Percentiles rank a stretch among this genome's conserved stretches.
phyloP scores from a whole-genome alignment of 495 filamentous ascomycete genomes.

The Hyaloscypha variabilis region DNA sequence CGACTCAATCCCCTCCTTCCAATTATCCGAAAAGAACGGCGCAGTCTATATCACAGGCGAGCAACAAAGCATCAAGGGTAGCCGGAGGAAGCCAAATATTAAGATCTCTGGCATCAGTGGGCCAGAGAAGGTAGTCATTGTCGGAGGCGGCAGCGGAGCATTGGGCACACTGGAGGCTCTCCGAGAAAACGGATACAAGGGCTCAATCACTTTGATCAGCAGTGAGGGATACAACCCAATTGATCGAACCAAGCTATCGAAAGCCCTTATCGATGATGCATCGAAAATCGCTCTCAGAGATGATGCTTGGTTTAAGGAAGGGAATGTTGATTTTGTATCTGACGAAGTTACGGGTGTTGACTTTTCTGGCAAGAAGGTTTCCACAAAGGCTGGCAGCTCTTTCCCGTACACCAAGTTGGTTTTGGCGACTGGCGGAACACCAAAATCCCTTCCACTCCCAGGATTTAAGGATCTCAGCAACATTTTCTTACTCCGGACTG shows the following conservation, averaged over 20 bases:
- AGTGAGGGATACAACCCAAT: slow-evolving; percentile 82
- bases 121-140: slow-evolving; percentile 79
- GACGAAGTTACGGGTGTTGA: slow-evolving; percentile 80
- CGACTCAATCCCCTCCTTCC: slow-evolving; percentile 79
- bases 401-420: slow-evolving; percentile 85
- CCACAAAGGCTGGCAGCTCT: slow-evolving; percentile 69
- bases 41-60: slow-evolving; percentile 84
- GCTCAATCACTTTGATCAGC: slow-evolving; percentile 81
- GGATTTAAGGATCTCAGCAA: slow-evolving; percentile 88
- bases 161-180: slow-evolving; percentile 80
- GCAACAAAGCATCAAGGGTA: slow-evolving; percentile 76
- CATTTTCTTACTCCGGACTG: slow-evolving; percentile 78
- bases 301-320: slow-evolving; percentile 74
- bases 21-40: slow-evolving; percentile 75
- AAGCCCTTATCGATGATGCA: slow-evolving; percentile 84
- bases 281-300: slow-evolving; percentile 76
- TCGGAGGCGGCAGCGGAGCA: slow-evolving; percentile 88
- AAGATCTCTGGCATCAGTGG: slow-evolving; percentile 59
- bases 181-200: slow-evolving; percentile 78
- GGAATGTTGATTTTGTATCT: slow-evolving; percentile 69
- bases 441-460: slow-evolving; percentile 74
- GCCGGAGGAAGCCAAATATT: slow-evolving; percentile 69
- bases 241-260: slow-evolving; percentile 94
- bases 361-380: slow-evolving; percentile 70
- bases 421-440: slow-evolving; percentile 82